phyloP scores from a whole-genome alignment of 1,139 yeast genomes.

The Blastobotrys niveus region DNA sequence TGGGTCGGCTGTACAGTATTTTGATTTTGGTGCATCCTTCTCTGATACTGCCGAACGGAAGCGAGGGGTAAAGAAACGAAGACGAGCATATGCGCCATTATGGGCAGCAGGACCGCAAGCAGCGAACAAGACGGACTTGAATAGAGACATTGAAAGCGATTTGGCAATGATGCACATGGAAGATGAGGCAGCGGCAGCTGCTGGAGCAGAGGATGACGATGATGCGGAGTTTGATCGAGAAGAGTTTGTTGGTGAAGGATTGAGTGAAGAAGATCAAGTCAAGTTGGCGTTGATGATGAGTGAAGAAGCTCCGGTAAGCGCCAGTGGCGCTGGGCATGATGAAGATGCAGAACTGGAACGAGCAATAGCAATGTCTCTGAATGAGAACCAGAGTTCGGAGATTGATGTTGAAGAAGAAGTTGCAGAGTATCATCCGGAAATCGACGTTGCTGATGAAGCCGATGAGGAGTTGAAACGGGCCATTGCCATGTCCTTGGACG shows the following conservation, averaged over 20 bases:
- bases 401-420: background rate
- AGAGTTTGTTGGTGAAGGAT: conserved; percentile 33
- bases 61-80: conserved; percentile 28
- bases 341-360: conserved; percentile 7
- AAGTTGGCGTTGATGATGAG: conserved; percentile 40
- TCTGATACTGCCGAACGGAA: conserved; percentile 26
- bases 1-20: conserved; percentile 56
- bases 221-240: background rate
- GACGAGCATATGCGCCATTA: conserved; percentile 8
- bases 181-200: conserved; percentile 35
- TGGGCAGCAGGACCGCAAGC: conserved; percentile 7
- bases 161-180: conserved; percentile 31
- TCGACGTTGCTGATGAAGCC: conserved; percentile 1
- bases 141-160: conserved; percentile 28
- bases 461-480: conserved; percentile 19
- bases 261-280: conserved; percentile 41
- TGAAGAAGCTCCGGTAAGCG: conserved; percentile 19
- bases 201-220: conserved; percentile 19
- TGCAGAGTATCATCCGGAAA: background rate
- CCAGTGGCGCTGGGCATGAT: background rate
- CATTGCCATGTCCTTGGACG: conserved; percentile 13
- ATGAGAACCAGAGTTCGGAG: background rate
- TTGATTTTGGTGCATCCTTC: conserved; percentile 49
- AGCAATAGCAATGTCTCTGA: conserved; percentile 15
- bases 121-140: conserved; percentile 13